phyloP scores from a whole-genome alignment of 176 grass and related monocot genomes.

The Oryza meyeriana region DNA sequence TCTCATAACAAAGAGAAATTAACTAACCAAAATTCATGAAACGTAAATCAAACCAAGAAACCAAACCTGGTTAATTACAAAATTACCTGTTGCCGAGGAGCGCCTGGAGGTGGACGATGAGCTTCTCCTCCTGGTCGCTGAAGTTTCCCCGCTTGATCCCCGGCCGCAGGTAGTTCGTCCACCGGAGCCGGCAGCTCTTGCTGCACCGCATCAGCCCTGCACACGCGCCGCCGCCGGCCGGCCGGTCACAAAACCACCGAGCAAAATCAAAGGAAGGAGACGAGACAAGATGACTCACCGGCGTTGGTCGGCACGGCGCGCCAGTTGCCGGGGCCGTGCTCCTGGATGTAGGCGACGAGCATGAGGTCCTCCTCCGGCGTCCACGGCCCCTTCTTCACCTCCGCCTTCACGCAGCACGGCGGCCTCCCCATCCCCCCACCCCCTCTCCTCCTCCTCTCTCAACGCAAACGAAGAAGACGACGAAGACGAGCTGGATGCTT shows the following conservation, averaged over 20 bases:
- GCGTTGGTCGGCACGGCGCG: conserved; percentile 66
- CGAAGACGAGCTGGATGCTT: neutral
- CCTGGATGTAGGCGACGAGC: conserved; percentile 72
- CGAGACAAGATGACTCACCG: conserved; percentile 37
- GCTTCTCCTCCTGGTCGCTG: conserved; percentile 50
- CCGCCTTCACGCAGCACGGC: conserved; percentile 62
- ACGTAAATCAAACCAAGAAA: neutral
- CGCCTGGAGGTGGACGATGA: conserved; percentile 61
- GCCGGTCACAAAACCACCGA: too few species aligned
- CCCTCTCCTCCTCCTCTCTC: neutral
- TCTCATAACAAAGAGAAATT: neutral
- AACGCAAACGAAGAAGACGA: neutral
- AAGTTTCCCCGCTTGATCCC: conserved; percentile 61
- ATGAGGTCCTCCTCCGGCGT: conserved; percentile 82
- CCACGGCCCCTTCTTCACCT: conserved; percentile 79
- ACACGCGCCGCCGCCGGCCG: neutral
- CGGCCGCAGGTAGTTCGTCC: conserved; percentile 79
- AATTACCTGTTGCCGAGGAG: conserved; percentile 57
- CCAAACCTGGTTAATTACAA: neutral
- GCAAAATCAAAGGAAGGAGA: neutral
- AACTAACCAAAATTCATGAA: neutral
- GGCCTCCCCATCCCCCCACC: conserved; percentile 46
- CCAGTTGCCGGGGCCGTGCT: conserved; percentile 70
- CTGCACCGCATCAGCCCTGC: conserved; percentile 67
- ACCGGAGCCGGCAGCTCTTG: conserved; percentile 87